Percentiles rank a stretch among this genome's conserved stretches.
These are phyloP conservation scores for Pseudogymnoascus sp. DNA, from an alignment of 2,329 filamentous ascomycete species.

Conservation along the genomic window DNA sequence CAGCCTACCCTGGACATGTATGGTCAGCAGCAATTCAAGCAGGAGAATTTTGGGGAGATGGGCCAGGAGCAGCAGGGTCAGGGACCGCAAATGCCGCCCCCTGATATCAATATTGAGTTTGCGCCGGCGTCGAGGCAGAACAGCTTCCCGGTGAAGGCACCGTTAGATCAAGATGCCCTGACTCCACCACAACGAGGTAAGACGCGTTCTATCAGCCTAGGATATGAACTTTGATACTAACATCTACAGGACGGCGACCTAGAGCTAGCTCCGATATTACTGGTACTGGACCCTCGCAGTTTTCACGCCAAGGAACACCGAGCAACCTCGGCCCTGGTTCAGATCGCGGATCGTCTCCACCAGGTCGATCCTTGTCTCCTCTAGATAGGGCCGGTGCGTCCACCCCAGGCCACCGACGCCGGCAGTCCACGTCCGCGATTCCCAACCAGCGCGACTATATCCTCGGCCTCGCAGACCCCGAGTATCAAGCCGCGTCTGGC, in stretches of 20 bases:
- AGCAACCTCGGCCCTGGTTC: slow-evolving; percentile 46
- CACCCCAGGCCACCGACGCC: slow-evolving; percentile 37
- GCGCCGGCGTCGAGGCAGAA: slow-evolving; percentile 65
- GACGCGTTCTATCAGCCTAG: slow-evolving; percentile 16
- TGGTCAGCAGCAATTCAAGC: slow-evolving; percentile 40
- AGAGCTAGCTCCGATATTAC: slow-evolving; percentile 29
- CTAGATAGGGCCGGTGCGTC: slow-evolving; percentile 47
- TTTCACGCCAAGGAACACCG: slow-evolving; percentile 44
- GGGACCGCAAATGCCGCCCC: slow-evolving; percentile 75
- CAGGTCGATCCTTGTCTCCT: slow-evolving; percentile 51
- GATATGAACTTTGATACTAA: slow-evolving; percentile 14
- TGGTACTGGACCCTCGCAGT: slow-evolving; percentile 27
- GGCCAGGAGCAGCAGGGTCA: slow-evolving; percentile 35
- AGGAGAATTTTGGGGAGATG: slow-evolving; percentile 48
- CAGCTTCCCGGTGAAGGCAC: slow-evolving; percentile 60
- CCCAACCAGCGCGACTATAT: slow-evolving; percentile 63
- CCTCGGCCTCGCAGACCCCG: slow-evolving; percentile 83
- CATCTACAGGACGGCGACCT: slow-evolving; percentile 26
- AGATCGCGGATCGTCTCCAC: slow-evolving; percentile 37
- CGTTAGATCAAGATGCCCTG: slow-evolving; percentile 65
- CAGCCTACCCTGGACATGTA: slow-evolving; percentile 40
- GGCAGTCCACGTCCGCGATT: slow-evolving; percentile 55
- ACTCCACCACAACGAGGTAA: slow-evolving; percentile 70
- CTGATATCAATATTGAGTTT: slow-evolving; percentile 89
- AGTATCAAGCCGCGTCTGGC: slow-evolving; percentile 60